These are phyloP conservation scores for Suillus spraguei DNA, from an alignment of 768 basidiomycete species.

Conservation along the genomic window DNA sequence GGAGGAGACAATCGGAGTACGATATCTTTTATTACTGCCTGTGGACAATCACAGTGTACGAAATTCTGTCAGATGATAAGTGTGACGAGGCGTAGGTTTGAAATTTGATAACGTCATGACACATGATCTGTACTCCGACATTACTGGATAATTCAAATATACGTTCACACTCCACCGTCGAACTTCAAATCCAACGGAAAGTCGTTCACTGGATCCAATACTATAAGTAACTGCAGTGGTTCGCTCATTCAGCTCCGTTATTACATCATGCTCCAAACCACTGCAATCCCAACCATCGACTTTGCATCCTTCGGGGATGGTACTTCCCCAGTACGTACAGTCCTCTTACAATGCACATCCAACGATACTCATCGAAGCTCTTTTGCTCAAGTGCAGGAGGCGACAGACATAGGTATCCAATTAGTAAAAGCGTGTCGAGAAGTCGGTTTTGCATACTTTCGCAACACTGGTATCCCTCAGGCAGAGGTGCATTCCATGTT, in stretches of 20 bases:
- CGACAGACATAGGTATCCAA: constrained; percentile 17
- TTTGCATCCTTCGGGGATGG: constrained; percentile 20
- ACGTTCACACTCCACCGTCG: no score
- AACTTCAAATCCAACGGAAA: no score
- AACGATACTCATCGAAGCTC: background rate
- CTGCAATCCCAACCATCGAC: constrained; percentile 16
- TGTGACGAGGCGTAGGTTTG: no score
- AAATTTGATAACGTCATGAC: no score
- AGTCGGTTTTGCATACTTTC: constrained; percentile 51
- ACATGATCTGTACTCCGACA: no score
- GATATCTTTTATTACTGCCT: no score
- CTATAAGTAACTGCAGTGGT: background rate
- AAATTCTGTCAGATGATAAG: no score
- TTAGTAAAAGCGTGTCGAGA: constrained; percentile 24
- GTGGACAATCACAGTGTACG: no score
- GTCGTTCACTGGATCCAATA: no score
- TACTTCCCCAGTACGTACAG: constrained; percentile 12
- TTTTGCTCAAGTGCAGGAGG: constrained; percentile 14
- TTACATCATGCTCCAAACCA: background rate
- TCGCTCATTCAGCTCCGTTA: background rate
- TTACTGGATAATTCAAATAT: no score
- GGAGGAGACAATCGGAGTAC: no score
- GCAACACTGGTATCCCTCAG: constrained; percentile 44
- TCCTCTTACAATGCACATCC: background rate
- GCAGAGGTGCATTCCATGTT: constrained; percentile 43